Percentiles rank a stretch among this genome's conserved stretches.
phyloP scores from a whole-genome alignment of 768 basidiomycete species.

The Suillus variegatus region DNA sequence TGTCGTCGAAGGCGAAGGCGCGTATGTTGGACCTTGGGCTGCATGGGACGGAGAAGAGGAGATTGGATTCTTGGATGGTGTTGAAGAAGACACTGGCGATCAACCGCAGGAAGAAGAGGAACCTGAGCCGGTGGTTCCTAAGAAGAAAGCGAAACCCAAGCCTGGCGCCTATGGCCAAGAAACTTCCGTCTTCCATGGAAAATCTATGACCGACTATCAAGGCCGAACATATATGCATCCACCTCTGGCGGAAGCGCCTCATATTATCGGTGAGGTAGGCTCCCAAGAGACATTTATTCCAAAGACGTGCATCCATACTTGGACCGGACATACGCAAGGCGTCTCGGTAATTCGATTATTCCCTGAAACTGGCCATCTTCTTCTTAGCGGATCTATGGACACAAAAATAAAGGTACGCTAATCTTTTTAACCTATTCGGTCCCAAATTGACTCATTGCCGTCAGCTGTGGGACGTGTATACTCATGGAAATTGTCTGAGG shows the following conservation, averaged over 20 bases:
- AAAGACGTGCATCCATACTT: slow-evolving; percentile 94
- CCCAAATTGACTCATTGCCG: slow-evolving; percentile 11
- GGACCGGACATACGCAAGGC: slow-evolving; percentile 97
- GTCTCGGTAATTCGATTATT: slow-evolving; percentile 94
- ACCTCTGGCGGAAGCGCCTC: slow-evolving; percentile 84
- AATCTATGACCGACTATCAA: slow-evolving; percentile 95
- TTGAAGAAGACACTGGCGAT: slow-evolving; percentile 44
- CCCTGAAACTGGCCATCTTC: slow-evolving; percentile 88
- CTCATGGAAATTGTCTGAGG: slow-evolving; percentile 92
- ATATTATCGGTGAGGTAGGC: slow-evolving; percentile 76
- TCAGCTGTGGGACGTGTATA: slow-evolving; percentile 98
- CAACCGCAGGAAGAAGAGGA: slow-evolving; percentile 58
- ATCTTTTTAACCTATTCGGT: not conserved
- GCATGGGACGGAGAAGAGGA: slow-evolving; percentile 81
- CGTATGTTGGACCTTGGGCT: slow-evolving; percentile 96
- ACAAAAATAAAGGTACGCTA: slow-evolving; percentile 89
- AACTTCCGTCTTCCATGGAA: slow-evolving; percentile 95
- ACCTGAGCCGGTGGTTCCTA: slow-evolving; percentile 55
- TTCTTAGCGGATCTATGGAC: slow-evolving; percentile 96
- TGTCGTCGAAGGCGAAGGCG: slow-evolving; percentile 84
- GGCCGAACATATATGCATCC: slow-evolving; percentile 98
- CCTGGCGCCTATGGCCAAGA: slow-evolving; percentile 84
- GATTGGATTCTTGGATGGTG: slow-evolving; percentile 50
- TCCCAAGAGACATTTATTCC: slow-evolving; percentile 93
- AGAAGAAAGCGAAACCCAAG: slow-evolving; percentile 79